phyloP scores from a whole-genome alignment of 345 rosid genomes.

The Adansonia digitata region DNA sequence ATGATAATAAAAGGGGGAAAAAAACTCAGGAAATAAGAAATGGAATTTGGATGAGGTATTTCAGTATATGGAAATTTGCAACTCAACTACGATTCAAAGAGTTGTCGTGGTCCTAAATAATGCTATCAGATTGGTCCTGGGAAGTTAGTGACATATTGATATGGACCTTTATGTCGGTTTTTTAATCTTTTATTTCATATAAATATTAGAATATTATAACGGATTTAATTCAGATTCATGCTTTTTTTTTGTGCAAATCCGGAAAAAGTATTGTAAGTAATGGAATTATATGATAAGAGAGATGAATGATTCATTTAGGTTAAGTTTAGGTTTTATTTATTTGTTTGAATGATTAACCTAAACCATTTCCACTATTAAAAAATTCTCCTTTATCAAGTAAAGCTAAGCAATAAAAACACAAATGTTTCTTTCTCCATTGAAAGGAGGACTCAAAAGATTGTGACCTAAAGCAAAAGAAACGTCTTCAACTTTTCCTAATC shows the following conservation, averaged over 20 bases:
- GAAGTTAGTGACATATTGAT: neutral
- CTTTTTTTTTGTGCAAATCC: too few relatives aligned
- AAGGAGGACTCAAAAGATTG: neutral
- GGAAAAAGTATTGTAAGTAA: neutral
- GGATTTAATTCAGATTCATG: neutral
- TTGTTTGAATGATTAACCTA: too few relatives aligned
- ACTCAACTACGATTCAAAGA: too few relatives aligned
- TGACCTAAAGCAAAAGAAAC: neutral
- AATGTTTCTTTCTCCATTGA: neutral
- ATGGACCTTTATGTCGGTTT: neutral
- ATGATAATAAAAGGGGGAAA: neutral
- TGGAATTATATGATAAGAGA: neutral
- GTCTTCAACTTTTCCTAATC: neutral
- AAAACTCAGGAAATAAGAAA: too few relatives aligned
- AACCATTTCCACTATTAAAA: neutral
- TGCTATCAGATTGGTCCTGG: neutral
- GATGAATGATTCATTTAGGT: neutral
- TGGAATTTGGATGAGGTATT: too few relatives aligned
- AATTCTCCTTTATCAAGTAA: neutral
- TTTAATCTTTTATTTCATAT: neutral
- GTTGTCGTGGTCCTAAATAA: neutral
- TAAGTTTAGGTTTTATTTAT: too few relatives aligned
- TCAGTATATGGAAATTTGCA: too few relatives aligned
- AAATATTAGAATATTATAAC: neutral
- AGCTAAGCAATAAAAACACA: neutral